Evolutionary conservation across 345 rosid species (phyloP), one percentile per base, ranked within the genome.

Genomic region (Ceriops zippeliana): DNA sequence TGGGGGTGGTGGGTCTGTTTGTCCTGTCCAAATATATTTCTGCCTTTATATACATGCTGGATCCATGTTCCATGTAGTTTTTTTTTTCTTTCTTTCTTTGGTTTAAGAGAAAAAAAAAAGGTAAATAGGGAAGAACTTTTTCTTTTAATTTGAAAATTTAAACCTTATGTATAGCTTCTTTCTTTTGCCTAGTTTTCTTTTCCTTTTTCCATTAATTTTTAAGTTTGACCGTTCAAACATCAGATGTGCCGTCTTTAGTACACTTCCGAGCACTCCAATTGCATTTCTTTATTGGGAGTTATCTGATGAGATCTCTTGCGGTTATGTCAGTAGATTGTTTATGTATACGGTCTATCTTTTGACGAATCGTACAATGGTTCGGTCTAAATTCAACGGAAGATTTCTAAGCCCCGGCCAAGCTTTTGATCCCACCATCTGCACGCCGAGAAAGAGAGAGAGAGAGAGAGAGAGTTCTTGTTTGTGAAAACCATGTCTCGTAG

Each of bases 1-100:
- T 62, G 52, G 65, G 62, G 71, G 62, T 28, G 52, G 74, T 70
- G 80, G 79, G 80, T 69, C 58, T 69, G 42, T 34, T 62, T 26
- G 69, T 72, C 76, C 19, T 69, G 3, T 16, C 54, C n/a, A 54
- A 24, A 30, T 26, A 56, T 21, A 31, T 61, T 42, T 13, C 51
- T 63, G 53, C 86, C 78, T 83, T 83, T 78, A 74, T 73, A 47
- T 71, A 79, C 83, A 76, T 76, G 81, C 63, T 75, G 76, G 86
- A 81, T 81, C 81, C 70, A 66, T 42, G 49, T 42, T 42, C 49
- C 4, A 42, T 3, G 19, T 13, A 42, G 17, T 3, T 42, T 66
- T 61, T 73, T 52, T 60, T 52, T 71, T 57, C n/a, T 56, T 27
- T 58, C 7, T 47, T 66, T 62, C 66, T 63, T 10, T 54, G 30